These are phyloP conservation scores for Trypanosoma grayi DNA, from an alignment of 208 protist species.

Conservation along the genomic window DNA sequence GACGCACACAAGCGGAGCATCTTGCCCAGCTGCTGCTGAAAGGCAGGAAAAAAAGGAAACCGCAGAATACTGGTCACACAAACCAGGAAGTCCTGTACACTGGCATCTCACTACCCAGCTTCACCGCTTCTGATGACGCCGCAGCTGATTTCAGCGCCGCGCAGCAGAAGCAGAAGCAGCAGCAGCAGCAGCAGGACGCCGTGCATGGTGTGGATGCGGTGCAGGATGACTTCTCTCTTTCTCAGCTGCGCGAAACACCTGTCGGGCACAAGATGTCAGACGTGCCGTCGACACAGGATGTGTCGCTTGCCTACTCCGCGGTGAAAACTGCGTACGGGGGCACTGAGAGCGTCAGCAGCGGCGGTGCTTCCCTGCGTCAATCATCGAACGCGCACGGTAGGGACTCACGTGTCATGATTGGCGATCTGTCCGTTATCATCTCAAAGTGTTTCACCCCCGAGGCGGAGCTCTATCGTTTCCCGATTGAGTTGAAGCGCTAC, in stretches of 20 bases:
- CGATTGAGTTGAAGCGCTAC: slow-evolving; percentile 40
- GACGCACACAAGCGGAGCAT: not conserved
- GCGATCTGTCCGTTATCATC: slow-evolving; percentile 30
- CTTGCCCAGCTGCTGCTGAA: not conserved
- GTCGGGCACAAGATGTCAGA: not conserved
- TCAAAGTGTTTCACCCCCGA: slow-evolving; percentile 29
- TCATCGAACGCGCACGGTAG: not conserved
- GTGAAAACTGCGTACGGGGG: no score
- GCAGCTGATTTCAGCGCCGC: no score
- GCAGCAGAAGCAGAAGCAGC: not conserved
- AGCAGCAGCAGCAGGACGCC: not conserved
- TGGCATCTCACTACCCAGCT: no score
- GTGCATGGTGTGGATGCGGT: no score
- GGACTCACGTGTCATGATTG: slow-evolving; percentile 25
- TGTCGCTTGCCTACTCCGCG: no score
- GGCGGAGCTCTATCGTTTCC: slow-evolving; percentile 32
- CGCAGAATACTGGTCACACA: not conserved
- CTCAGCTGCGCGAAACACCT: not conserved
- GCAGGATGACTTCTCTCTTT: no score
- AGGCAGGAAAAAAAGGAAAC: not conserved
- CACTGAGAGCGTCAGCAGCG: not conserved
- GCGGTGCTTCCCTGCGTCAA: not conserved
- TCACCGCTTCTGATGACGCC: no score
- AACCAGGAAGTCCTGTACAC: no score
- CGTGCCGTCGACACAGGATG: not conserved